A percentile compares a stretch with the other conserved stretches of the same genome.
Evolutionary conservation across 2,329 filamentous ascomycete species (phyloP).

Genomic region (Proliferodiscus dingleyae): DNA sequence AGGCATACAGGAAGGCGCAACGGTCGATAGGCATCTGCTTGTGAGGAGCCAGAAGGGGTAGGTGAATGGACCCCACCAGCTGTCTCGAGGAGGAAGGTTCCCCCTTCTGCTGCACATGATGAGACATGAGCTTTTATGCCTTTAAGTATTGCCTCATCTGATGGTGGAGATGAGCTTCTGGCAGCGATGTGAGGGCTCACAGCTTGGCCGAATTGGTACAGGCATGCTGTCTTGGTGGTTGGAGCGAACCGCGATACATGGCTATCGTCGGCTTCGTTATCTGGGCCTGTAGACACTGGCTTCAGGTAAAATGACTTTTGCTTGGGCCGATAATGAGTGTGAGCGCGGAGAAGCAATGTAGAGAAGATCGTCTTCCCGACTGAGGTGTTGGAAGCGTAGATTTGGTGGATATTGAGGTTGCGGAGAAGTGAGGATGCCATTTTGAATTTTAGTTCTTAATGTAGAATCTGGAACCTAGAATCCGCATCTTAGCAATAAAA

Average conservation of each 20-base stretch:
- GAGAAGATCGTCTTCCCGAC: conserved; percentile 82
- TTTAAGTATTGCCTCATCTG: conserved; percentile 46
- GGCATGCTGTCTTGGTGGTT: conserved; percentile 49
- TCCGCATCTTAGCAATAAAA: too few species aligned
- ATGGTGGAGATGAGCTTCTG: conserved; percentile 34
- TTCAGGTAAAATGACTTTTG: conserved; percentile 65
- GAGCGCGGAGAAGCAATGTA: conserved; percentile 64
- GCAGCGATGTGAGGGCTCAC: conserved; percentile 77
- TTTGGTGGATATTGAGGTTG: conserved; percentile 63
- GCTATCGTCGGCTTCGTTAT: conserved; percentile 62
- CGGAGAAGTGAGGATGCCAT: conserved; percentile 35
- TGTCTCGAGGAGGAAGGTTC: conserved; percentile 72
- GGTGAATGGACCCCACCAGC: conserved; percentile 80
- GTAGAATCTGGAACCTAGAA: too few species aligned
- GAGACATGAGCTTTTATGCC: conserved; percentile 43
- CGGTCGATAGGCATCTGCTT: conserved; percentile 73
- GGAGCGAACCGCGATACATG: conserved; percentile 56
- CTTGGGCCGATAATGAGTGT: not conserved
- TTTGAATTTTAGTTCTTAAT: not conserved
- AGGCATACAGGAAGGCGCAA: conserved; percentile 69
- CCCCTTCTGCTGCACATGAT: conserved; percentile 38
- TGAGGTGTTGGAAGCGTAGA: conserved; percentile 80
- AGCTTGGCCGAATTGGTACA: conserved; percentile 69
- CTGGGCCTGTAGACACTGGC: conserved; percentile 72
- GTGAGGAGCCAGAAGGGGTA: conserved; percentile 67